Evolutionary conservation across 2,329 filamentous ascomycete species (phyloP).

Genomic region (Aspergillus sclerotialis): DNA sequence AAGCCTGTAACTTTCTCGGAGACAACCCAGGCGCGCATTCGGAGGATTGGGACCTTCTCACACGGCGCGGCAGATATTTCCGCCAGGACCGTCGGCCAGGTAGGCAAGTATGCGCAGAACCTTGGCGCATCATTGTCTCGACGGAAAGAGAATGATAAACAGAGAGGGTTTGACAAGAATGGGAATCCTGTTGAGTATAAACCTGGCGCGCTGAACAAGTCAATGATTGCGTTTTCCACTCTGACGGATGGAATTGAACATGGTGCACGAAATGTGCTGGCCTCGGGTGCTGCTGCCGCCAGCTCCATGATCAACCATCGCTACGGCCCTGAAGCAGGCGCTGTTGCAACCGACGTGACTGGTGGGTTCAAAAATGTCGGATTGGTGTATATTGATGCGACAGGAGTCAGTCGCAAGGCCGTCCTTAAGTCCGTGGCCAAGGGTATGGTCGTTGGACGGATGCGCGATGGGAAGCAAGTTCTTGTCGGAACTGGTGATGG

Average conservation of each 20-base stretch:
- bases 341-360: constrained; percentile 66
- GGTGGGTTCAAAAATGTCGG: constrained; percentile 93
- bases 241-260: constrained; percentile 91
- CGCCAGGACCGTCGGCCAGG: constrained; percentile 77
- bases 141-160: constrained; percentile 48
- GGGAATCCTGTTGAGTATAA: constrained; percentile 68
- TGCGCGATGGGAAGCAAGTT: constrained; percentile 43
- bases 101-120: constrained; percentile 81
- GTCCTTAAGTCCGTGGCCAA: constrained; percentile 93
- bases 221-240: constrained; percentile 91
- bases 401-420: constrained; percentile 81
- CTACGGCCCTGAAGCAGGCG: constrained; percentile 79
- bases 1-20: constrained; percentile 86
- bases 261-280: constrained; percentile 70
- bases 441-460: constrained; percentile 63
- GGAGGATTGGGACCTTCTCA: constrained; percentile 85
- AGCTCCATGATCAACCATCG: constrained; percentile 81
- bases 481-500: constrained; percentile 43
- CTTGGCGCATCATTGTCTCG: constrained; percentile 69
- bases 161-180: constrained; percentile 61
- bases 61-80: constrained; percentile 70
- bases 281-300: constrained; percentile 68
- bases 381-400: constrained; percentile 93
- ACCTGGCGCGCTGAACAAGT: constrained; percentile 90
- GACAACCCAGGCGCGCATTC: constrained; percentile 73